A percentile compares a stretch with the other conserved stretches of the same genome.
These are phyloP conservation scores for Aspergillus sp. DNA, from an alignment of 2,329 filamentous ascomycete genomes.

Conservation along the genomic window DNA sequence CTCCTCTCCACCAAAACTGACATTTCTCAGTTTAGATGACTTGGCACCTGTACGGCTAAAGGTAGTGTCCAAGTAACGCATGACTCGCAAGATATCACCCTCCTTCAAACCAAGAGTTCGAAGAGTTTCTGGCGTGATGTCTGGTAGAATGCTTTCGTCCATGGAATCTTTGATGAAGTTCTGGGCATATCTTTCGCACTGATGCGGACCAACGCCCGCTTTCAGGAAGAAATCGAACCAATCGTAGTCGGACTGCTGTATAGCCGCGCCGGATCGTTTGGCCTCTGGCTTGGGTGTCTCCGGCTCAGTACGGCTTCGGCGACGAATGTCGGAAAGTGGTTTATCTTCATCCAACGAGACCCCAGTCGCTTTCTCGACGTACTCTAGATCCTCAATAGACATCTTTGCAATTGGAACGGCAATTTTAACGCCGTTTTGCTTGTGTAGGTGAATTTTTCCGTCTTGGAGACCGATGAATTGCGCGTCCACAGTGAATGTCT, in stretches of 20 bases:
- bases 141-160: slow-evolving; percentile 87
- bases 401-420: slow-evolving; percentile 93
- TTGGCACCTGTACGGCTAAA: slow-evolving; percentile 59
- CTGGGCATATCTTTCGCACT: slow-evolving; percentile 90
- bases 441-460: slow-evolving; percentile 96
- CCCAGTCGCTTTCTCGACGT: slow-evolving; percentile 83
- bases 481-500: slow-evolving; percentile 94
- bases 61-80: slow-evolving; percentile 79
- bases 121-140: slow-evolving; percentile 77
- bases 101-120: slow-evolving; percentile 90
- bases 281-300: slow-evolving; percentile 16
- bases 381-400: slow-evolving; percentile 91
- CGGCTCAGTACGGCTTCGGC: slow-evolving; percentile 35
- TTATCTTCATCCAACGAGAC: slow-evolving; percentile 88
- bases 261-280: slow-evolving; percentile 38
- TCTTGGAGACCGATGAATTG: slow-evolving; percentile 93
- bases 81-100: slow-evolving; percentile 93
- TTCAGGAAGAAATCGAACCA: slow-evolving; percentile 99
- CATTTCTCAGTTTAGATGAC: slow-evolving; percentile 49
- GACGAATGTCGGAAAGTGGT: slow-evolving; percentile 76
- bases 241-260: slow-evolving; percentile 65
- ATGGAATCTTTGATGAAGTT: slow-evolving; percentile 89
- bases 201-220: slow-evolving; percentile 84
- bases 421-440: slow-evolving; percentile 97
- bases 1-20: slow-evolving; percentile 49